Conservation (phyloP, 176 grass and related monocot species). For the Pontederia crassipes region DNA sequence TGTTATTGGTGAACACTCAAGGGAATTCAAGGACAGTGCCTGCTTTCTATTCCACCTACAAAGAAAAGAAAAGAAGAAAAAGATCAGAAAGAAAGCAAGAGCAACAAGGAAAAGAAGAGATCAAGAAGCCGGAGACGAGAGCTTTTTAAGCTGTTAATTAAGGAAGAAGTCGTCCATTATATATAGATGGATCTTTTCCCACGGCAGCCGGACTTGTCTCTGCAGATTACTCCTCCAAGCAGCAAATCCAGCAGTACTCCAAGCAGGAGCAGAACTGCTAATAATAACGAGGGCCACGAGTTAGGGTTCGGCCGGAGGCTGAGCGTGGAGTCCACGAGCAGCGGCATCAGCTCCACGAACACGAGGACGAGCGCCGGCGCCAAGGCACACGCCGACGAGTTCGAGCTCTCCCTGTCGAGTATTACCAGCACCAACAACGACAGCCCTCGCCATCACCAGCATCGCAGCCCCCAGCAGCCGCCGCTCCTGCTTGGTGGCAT, state of each 20-base stretch:
- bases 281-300: neutral
- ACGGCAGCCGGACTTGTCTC: conserved; percentile 10
- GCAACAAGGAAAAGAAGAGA: too few relatives aligned
- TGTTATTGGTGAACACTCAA: too few relatives aligned
- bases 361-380: neutral
- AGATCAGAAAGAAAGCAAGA: too few relatives aligned
- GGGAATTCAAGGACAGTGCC: too few relatives aligned
- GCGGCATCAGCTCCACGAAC: neutral
- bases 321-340: neutral
- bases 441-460: neutral
- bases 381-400: neutral
- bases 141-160: too few relatives aligned
- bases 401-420: conserved; percentile 6
- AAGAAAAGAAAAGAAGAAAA: too few relatives aligned
- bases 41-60: too few relatives aligned
- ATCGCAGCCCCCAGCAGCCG: neutral
- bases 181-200: conserved; percentile 9
- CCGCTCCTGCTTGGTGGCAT: neutral
- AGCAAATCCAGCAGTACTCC: neutral
- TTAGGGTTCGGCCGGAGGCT: conserved; percentile 9
- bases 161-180: too few relatives aligned
- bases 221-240: conserved; percentile 11
- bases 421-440: neutral
- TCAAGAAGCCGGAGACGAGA: too few relatives aligned
- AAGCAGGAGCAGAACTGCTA: neutral